These are phyloP conservation scores for Volutella citrinella DNA, from an alignment of 2,329 filamentous ascomycete genomes.

Conservation along the genomic window DNA sequence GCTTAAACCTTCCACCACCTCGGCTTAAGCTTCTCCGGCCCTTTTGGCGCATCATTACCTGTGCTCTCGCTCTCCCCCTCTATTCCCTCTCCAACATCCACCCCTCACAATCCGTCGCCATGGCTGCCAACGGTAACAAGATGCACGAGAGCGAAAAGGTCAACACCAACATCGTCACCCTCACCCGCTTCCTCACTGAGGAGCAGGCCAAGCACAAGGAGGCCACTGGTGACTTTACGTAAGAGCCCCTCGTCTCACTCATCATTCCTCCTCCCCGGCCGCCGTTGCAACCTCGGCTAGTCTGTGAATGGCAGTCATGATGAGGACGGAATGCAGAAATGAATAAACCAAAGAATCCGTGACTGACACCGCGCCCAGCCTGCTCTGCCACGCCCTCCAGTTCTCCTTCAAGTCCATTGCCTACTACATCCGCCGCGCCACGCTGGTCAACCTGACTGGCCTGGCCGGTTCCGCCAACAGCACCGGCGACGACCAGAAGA, in stretches of 20 bases:
- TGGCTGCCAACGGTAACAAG: conserved; percentile 40
- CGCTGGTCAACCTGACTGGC: conserved; percentile 91
- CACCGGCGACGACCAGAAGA: conserved; percentile 98
- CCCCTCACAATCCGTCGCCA: conserved; percentile 22
- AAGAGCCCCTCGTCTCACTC: conserved; percentile 34
- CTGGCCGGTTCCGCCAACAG: conserved; percentile 92
- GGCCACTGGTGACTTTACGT: conserved; percentile 98
- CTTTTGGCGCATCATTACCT: conserved; percentile 11
- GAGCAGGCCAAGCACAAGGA: conserved; percentile 92
- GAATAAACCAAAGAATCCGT: too few species aligned
- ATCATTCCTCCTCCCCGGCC: conserved; percentile 1
- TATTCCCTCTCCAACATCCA: conserved; percentile 10
- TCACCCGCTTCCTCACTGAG: conserved; percentile 94
- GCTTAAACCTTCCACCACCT: conserved; percentile 14
- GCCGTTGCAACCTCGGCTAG: too few species aligned
- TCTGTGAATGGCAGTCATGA: too few species aligned
- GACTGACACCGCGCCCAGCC: too few species aligned
- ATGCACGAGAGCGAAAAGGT: conserved; percentile 68
- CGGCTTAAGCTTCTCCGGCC: conserved; percentile 13
- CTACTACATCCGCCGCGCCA: conserved; percentile 96
- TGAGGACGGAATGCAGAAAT: too few species aligned
- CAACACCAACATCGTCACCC: conserved; percentile 93
- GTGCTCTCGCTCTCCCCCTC: conserved; percentile 9
- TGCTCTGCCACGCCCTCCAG: conserved; percentile 95
- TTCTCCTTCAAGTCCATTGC: conserved; percentile 99